Evolutionary conservation across 2,329 filamentous ascomycete genomes (phyloP).

Genomic region (Diaporthe ampelina): DNA sequence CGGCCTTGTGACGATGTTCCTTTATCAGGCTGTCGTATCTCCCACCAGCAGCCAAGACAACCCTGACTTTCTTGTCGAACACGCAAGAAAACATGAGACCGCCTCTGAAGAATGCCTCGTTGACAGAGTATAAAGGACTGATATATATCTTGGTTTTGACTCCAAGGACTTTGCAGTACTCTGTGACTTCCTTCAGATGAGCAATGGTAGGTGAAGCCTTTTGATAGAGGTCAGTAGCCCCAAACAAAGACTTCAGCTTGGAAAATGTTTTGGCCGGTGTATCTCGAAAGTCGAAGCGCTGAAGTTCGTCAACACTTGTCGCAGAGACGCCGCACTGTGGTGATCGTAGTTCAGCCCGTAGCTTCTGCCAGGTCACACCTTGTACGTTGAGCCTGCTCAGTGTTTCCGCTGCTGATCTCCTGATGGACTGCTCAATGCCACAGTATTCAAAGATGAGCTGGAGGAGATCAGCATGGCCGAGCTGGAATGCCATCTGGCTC

Average conservation of each 20-base stretch:
- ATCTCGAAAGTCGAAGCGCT: constrained; percentile 89
- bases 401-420: constrained; percentile 82
- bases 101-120: constrained; percentile 89
- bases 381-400: constrained; percentile 90
- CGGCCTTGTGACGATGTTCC: constrained; percentile 81
- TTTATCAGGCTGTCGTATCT: constrained; percentile 92
- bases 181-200: constrained; percentile 83
- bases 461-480: constrained; percentile 90
- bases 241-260: constrained; percentile 71
- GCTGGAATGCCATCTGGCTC: constrained; percentile 85
- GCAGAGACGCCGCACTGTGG: constrained; percentile 85
- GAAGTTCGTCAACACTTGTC: constrained; percentile 90
- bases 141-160: constrained; percentile 86
- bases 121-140: constrained; percentile 87
- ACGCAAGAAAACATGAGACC: constrained; percentile 93
- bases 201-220: constrained; percentile 82
- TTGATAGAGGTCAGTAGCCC: constrained; percentile 77
- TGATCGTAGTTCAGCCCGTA: constrained; percentile 85
- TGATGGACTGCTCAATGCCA: constrained; percentile 77
- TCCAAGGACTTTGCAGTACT: constrained; percentile 81
- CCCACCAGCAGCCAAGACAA: constrained; percentile 93
- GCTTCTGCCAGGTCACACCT: constrained; percentile 84
- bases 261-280: constrained; percentile 70
- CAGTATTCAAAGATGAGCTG: constrained; percentile 93
- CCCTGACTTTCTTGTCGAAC: constrained; percentile 84